These are phyloP conservation scores for Zygosaccharomyces pseudorouxii DNA, from an alignment of 805 yeast genomes.

Conservation along the genomic window DNA sequence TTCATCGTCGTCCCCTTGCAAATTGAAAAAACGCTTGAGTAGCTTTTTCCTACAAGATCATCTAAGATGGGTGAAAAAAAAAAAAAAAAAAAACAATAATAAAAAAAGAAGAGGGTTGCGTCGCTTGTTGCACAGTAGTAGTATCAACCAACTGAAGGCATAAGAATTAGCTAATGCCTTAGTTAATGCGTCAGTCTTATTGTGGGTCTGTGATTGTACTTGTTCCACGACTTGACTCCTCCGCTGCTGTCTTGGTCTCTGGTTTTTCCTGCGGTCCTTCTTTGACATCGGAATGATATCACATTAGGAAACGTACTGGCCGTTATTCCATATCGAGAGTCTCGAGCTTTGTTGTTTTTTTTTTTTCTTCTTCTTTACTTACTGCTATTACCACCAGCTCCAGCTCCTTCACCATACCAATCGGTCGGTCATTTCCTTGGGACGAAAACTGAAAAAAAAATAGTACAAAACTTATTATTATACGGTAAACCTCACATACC, in stretches of 20 bases:
- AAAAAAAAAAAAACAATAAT: too few relatives aligned
- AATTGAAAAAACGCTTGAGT: too few relatives aligned
- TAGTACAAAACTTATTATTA: not conserved
- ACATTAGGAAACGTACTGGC: not conserved
- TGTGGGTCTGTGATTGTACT: too few relatives aligned
- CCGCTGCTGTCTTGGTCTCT: not conserved
- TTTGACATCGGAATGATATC: not conserved
- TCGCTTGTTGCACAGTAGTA: too few relatives aligned
- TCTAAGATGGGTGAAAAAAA: too few relatives aligned
- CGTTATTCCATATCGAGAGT: not conserved
- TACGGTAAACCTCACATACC: too few relatives aligned
- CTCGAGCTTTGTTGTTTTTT: not conserved
- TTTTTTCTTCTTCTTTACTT: not conserved
- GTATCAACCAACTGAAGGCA: not conserved
- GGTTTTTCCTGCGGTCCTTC: not conserved
- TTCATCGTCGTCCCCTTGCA: too few relatives aligned
- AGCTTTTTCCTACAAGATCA: too few relatives aligned
- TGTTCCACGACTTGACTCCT: not conserved
- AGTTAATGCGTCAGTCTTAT: not conserved
- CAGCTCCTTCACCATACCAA: not conserved
- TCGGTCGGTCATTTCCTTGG: not conserved
- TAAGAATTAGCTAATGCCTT: not conserved
- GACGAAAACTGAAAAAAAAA: not conserved
- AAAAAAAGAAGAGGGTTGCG: too few relatives aligned
- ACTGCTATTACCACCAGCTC: not conserved